phyloP scores from a whole-genome alignment of 371 early-diverging fungal species.

The Apophysomyces variabilis region DNA sequence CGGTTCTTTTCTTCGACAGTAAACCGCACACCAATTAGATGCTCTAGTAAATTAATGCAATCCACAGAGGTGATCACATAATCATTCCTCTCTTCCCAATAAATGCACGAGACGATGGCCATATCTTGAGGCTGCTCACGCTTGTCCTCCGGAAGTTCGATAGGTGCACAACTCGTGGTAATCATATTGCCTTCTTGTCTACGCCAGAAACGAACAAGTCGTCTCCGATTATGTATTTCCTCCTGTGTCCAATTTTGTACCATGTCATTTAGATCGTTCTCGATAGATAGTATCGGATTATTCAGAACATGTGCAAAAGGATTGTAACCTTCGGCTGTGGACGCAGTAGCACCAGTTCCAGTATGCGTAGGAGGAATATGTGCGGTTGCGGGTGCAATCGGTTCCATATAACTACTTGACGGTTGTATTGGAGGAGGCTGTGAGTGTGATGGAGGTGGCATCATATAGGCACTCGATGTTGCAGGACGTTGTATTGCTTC shows the following conservation, averaged over 20 bases:
- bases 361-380: constrained; percentile 10
- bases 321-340: constrained; percentile 33
- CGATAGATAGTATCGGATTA: constrained; percentile 69
- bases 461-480: constrained; percentile 14
- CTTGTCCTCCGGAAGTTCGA: constrained; percentile 52
- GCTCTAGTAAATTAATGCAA: constrained; percentile 73
- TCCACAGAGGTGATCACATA: constrained; percentile 81
- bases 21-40: constrained; percentile 72
- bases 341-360: background rate
- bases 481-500: constrained; percentile 13
- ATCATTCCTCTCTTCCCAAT: constrained; percentile 72
- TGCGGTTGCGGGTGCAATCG: constrained; percentile 18
- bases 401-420: constrained; percentile 14
- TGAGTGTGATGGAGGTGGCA: constrained; percentile 12
- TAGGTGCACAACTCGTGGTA: constrained; percentile 67
- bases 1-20: constrained; percentile 83
- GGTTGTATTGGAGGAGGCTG: constrained; percentile 22
- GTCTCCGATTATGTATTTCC: constrained; percentile 65
- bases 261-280: constrained; percentile 66
- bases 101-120: constrained; percentile 79
- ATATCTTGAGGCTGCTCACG: constrained; percentile 42
- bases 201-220: constrained; percentile 77
- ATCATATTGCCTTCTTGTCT: constrained; percentile 70
- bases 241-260: constrained; percentile 57
- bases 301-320: constrained; percentile 67